phyloP scores from a whole-genome alignment of 2,329 filamentous ascomycete species.

The Raffaelea arxii region DNA sequence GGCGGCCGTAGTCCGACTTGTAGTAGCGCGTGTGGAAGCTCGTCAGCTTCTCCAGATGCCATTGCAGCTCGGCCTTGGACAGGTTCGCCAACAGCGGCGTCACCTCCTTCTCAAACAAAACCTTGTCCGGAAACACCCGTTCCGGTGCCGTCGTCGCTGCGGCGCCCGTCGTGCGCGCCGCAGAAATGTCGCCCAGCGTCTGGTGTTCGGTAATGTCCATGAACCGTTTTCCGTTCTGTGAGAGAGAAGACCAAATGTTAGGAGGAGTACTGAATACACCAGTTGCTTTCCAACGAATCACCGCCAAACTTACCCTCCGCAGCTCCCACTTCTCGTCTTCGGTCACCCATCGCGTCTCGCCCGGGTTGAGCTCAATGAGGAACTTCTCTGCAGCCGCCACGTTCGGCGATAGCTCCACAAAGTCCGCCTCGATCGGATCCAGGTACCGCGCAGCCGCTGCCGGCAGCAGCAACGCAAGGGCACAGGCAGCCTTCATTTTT shows the following conservation, averaged over 20 bases:
- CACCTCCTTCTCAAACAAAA: constrained; percentile 52
- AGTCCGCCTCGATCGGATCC: constrained; percentile 39
- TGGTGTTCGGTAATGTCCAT: constrained; percentile 83
- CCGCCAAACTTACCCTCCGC: constrained; percentile 49
- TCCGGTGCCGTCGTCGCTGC: constrained; percentile 68
- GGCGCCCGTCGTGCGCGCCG: constrained; percentile 32
- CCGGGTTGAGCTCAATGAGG: constrained; percentile 77
- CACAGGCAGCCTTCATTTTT: constrained; percentile 42
- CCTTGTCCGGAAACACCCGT: constrained; percentile 32
- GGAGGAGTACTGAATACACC: neutral
- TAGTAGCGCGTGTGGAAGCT: constrained; percentile 77
- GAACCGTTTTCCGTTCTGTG: constrained; percentile 75
- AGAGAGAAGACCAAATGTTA: neutral
- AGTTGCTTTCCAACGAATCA: no score
- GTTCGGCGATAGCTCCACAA: constrained; percentile 37
- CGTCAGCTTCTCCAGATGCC: constrained; percentile 69
- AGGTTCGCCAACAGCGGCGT: constrained; percentile 58
- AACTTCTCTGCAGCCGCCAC: constrained; percentile 40
- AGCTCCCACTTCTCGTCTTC: constrained; percentile 94
- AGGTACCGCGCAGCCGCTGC: constrained; percentile 46
- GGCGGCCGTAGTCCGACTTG: constrained; percentile 62
- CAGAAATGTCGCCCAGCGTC: constrained; percentile 44
- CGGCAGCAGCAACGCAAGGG: constrained; percentile 45
- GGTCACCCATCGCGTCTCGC: constrained; percentile 75
- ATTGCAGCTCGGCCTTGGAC: constrained; percentile 64